Evolutionary conservation across 441 rosid species (phyloP), one percentile per base, ranked within the genome.

Genomic region (Erodium moschatum): DNA sequence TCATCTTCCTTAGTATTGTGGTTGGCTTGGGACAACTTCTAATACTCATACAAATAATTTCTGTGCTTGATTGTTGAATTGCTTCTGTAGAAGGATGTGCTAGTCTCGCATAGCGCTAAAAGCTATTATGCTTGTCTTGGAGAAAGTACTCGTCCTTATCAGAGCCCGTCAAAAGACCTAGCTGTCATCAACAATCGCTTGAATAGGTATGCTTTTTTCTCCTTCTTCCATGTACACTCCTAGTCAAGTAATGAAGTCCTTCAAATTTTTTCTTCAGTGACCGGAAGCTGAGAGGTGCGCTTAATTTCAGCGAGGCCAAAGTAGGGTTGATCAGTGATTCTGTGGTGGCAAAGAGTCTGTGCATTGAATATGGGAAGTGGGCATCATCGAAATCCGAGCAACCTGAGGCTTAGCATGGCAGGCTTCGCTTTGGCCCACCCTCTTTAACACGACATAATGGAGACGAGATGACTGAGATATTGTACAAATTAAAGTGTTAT

Each of bases 101-200:
- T 90, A 50, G 90, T 91, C 67, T 89, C 92, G 54, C 89, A 91
- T 73, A 86, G 89, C 80, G 80, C 91, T 6, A 89, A 84, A 78
- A 94, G 99, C 81, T 87, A 82, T 72, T 91, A 94, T 74, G 97
- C 97, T 67, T 89, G 97, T 83, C 96, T 94, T 66, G 97, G 99
- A 70, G 99, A 94, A 85, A 91, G 97, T 73, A 91, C 97, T 15
- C 97, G 82, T 67, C 94, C 99, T 15, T 94, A 85, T 78, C 94
- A 86, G 80, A 94, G 99, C 86, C 99, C 99, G 64, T 94, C 99
- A 13, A 94, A 94, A 73, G 97, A 94, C 81, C 82, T 94, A 44
- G 82, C 87, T 12, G 99, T 84, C 69, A 94, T 91, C 70, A 91
- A 94, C 77, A 85, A 85, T 80, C 97, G 84, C 69, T 75, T 94